A percentile compares a stretch with the other conserved stretches of the same genome.
phyloP scores from a whole-genome alignment of 73 alveolate species.

The Tetrahymena thermophila region DNA sequence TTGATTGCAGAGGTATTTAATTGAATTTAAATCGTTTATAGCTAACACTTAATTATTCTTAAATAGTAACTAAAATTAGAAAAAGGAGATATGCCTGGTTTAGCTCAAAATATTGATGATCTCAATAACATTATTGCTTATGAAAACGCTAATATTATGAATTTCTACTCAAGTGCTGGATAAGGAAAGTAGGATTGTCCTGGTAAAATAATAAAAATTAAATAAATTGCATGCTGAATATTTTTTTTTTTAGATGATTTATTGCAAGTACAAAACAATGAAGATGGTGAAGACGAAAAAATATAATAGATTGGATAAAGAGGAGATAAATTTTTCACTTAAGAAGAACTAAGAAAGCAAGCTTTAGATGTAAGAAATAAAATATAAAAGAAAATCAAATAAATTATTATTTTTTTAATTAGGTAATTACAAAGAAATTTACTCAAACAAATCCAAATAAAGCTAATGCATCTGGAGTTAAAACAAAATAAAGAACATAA shows the following conservation, averaged over 20 bases:
- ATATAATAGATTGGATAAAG: background rate
- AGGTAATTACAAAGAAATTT: background rate
- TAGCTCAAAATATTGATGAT: conserved; percentile 37
- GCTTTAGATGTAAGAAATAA: conserved; percentile 14
- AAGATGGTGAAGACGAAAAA: conserved; percentile 20
- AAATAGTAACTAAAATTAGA: conserved; percentile 30
- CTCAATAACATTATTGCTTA: conserved; percentile 39
- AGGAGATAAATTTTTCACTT: conserved; percentile 7
- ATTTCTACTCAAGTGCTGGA: conserved; percentile 36
- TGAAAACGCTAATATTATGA: conserved; percentile 44
- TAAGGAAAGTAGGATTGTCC: conserved; percentile 37
- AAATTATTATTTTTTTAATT: background rate
- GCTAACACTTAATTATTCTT: background rate
- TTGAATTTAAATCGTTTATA: background rate
- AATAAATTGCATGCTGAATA: background rate
- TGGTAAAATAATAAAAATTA: background rate
- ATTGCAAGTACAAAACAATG: conserved; percentile 13
- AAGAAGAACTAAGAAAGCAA: conserved; percentile 35
- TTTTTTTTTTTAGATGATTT: conserved; percentile 12
- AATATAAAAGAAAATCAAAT: background rate
- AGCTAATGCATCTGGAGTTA: background rate
- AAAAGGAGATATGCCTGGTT: conserved; percentile 43
- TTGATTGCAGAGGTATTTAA: conserved; percentile 27
- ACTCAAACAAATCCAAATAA: background rate
- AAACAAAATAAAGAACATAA: background rate